Evolutionary conservation across 2,329 filamentous ascomycete genomes (phyloP), one percentile per base, ranked within the genome.

Genomic region (Apiospora arundinis): DNA sequence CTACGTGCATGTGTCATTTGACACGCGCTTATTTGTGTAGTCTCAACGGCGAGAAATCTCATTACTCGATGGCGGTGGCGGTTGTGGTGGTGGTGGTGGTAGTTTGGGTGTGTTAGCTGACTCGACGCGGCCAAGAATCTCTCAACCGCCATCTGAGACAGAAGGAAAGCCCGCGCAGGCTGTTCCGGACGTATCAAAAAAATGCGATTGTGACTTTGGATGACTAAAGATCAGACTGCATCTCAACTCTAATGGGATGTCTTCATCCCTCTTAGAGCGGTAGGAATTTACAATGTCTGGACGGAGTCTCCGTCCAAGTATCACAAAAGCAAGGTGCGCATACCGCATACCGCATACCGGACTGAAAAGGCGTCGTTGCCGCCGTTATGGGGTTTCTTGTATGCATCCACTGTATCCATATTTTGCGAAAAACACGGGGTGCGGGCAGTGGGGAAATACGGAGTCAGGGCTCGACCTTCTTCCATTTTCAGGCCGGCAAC

Each of bases 141-240:
- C 32, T 63, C 56, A 63, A 63, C 56, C 32, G 56, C 56, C 56
- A 40, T 56, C 32, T 63, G 56, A 63, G 56, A 63, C 56, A 63
- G 56, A 37, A 63, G 32, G 8, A n/a, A 56, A 37, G 25, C 28
- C 37, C 8, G 32, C 28, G 28, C 52, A 4, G n/a, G 32, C 16
- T 63, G 56, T 63, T 63, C 56, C 56, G 56, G 12, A 3, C 28
- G 28, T 63, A 63, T 63, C 32, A 28, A 40, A 63, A 63, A 40
- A 40, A 9, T 21, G 32, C 2, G 28, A 63, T 37, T 21, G 25
- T 32, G 28, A 40, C 16, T 63, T 12, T 21, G 56, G 56, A 14
- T 40, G 56, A 63, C 32, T 63, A 63, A 63, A 60, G 16, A 37
- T 60, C 52, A 21, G 16, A 60, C 52, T 60, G 28, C 52, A 11